Percentiles rank a stretch among this genome's conserved stretches.
phyloP scores from a whole-genome alignment of 2,329 filamentous ascomycete genomes.

The Mariannaea sp. region DNA sequence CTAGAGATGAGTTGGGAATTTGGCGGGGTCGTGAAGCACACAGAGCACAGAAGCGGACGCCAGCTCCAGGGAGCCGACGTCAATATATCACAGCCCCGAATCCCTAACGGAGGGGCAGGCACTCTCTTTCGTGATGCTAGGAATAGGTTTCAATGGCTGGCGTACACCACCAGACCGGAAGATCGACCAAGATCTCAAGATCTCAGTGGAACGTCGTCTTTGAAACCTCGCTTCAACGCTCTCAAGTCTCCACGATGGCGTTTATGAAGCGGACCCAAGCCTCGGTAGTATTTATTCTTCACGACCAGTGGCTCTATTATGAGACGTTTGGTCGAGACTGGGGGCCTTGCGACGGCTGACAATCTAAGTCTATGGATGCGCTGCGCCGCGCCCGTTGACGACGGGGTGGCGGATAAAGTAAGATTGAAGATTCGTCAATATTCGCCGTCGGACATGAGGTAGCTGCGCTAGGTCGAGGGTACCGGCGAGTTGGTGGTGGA shows the following conservation, averaged over 20 bases:
- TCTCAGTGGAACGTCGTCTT: slow-evolving; percentile 4
- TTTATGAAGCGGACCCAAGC: not conserved
- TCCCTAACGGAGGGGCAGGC: slow-evolving; percentile 6
- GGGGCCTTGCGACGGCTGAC: slow-evolving; percentile 6
- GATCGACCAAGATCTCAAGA: slow-evolving; percentile 7
- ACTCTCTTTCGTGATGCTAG: slow-evolving; percentile 1
- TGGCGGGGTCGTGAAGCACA: slow-evolving; percentile 16
- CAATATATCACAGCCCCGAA: slow-evolving; percentile 34
- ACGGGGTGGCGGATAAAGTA: slow-evolving; percentile 15
- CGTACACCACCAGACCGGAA: not conserved
- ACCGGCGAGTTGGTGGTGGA: not conserved
- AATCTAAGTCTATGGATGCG: slow-evolving; percentile 9
- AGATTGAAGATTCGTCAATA: slow-evolving; percentile 4
- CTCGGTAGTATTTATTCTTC: slow-evolving; percentile 2
- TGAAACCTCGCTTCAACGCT: slow-evolving; percentile 4
- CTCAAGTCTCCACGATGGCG: not conserved
- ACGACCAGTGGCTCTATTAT: not conserved
- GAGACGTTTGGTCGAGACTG: slow-evolving; percentile 3
- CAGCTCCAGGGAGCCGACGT: slow-evolving; percentile 29
- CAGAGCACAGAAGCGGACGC: slow-evolving; percentile 18
- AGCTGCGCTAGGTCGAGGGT: not conserved
- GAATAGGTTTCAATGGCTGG: not conserved
- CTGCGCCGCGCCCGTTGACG: slow-evolving; percentile 6
- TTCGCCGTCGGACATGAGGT: slow-evolving; percentile 1
- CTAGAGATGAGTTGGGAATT: slow-evolving; percentile 30